These are phyloP conservation scores for Tricholoma saponaceum DNA, from an alignment of 768 basidiomycete genomes.

Conservation along the genomic window DNA sequence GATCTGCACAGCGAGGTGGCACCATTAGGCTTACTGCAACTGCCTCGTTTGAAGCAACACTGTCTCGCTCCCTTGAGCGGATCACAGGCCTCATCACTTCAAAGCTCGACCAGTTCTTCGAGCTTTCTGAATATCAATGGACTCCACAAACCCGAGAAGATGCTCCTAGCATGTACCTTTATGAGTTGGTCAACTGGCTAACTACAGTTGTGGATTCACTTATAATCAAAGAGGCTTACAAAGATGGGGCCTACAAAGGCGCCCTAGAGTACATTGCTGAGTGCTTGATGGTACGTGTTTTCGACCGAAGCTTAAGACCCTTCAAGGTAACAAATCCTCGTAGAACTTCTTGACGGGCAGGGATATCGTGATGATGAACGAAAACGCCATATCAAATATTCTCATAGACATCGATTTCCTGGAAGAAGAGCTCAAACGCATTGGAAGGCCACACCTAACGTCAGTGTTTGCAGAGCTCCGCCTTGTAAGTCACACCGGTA, in stretches of 20 bases:
- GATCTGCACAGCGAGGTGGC: constrained; percentile 81
- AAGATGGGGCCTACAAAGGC: constrained; percentile 84
- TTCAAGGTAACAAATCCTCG: not conserved
- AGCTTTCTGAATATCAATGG: constrained; percentile 94
- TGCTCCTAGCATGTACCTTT: constrained; percentile 89
- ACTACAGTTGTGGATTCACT: constrained; percentile 93
- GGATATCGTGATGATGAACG: constrained; percentile 77
- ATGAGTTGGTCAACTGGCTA: constrained; percentile 94
- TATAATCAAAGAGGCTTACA: constrained; percentile 77
- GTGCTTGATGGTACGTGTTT: constrained; percentile 72
- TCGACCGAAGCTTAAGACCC: not conserved
- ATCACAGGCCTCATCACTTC: constrained; percentile 82
- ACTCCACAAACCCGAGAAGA: constrained; percentile 66
- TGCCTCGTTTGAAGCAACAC: constrained; percentile 63
- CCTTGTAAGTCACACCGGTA: constrained; percentile 44
- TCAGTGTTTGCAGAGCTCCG: constrained; percentile 78
- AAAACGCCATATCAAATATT: constrained; percentile 84
- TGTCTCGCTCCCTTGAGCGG: constrained; percentile 65
- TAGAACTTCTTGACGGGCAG: constrained; percentile 79
- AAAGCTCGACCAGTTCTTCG: constrained; percentile 95
- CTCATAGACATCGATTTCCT: constrained; percentile 85
- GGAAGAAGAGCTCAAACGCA: constrained; percentile 78
- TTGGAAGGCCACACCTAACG: constrained; percentile 66
- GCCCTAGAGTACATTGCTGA: constrained; percentile 87
- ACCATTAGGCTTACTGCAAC: constrained; percentile 65